Base-by-base conservation (phyloP, 1,139 yeast genomes). In the Blastobotrys illinoisensis region DNA sequence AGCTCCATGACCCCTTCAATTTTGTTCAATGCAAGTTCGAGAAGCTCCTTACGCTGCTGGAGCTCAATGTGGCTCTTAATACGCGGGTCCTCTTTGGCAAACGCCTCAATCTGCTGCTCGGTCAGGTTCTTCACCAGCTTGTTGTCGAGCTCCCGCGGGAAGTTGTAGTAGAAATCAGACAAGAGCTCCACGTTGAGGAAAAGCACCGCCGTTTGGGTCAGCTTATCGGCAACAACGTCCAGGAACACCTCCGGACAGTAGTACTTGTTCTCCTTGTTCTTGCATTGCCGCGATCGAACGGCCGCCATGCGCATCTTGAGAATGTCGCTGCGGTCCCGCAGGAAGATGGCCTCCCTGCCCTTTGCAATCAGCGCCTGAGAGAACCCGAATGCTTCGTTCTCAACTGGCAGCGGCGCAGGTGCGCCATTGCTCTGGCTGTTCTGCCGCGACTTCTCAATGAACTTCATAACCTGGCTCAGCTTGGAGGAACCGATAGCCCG, bases 1-100 rank as follows among this genome's bases (percentile, higher is more conserved):
- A 86, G 75, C 51, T 89, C 93, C 70, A 89, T 79, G 23, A 93
- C 93, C 19, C 91, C 86, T 65, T 93, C 97, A 56, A 95, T 89
- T 72, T 88, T 93, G 56, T 77, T 79, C 64, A 91, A 71, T 0
- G 98, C 99, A 56, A 87, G 74, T 62, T 89, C 95, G 55, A 95
- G 77, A 56, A 90, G 74, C 64, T 90, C 97, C 69, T 93, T 91
- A 52, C 97, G 81, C 69, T 89, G 95, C 70, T 95, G 99, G 58
- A 95, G 74, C 66, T 93, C 97, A 61, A 95, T 87, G 66, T 95
- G 99, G 62, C 85, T 81, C 67, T 86, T 86, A 57, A 93, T 82
- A 72, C 85, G 88, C 14, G 96, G 95, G 72, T 95, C 99, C 70
- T 95, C 98, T 65, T 89, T 89, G 0, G 99, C 99, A 74, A 91